Percentiles rank a stretch among this genome's conserved stretches.
Conservation (phyloP, 2,329 filamentous ascomycete species). For the Triangularia setosa region DNA sequence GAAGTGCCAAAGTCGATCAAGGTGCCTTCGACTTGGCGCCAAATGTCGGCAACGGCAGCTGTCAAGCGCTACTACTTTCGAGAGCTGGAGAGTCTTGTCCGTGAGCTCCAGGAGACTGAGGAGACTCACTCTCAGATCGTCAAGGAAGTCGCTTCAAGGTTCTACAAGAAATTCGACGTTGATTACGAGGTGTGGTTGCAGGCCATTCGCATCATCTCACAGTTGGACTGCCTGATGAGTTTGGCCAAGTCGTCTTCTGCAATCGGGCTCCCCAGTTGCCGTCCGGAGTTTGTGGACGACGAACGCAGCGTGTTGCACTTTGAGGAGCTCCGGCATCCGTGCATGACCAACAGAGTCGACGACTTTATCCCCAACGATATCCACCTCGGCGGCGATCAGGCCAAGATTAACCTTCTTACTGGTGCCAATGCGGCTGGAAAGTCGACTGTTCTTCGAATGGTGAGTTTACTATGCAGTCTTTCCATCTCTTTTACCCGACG, state of each 20-base stretch:
- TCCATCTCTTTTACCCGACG: slow-evolving; percentile 22
- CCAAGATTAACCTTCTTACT: slow-evolving; percentile 87
- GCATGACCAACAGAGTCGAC: slow-evolving; percentile 81
- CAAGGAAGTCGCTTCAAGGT: slow-evolving; percentile 76
- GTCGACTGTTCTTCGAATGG: slow-evolving; percentile 93
- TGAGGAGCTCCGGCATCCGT: slow-evolving; percentile 87
- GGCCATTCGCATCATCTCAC: slow-evolving; percentile 84
- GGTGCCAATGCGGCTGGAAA: slow-evolving; percentile 97
- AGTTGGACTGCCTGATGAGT: slow-evolving; percentile 92
- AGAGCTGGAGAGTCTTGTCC: slow-evolving; percentile 76
- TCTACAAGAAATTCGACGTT: slow-evolving; percentile 84
- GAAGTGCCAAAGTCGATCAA: slow-evolving; percentile 83
- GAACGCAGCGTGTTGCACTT: slow-evolving; percentile 89
- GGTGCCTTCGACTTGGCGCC: slow-evolving; percentile 84
- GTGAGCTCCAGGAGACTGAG: slow-evolving; percentile 86
- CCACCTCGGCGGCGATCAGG: slow-evolving; percentile 70
- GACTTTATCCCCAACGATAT: slow-evolving; percentile 98
- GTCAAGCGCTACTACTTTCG: slow-evolving; percentile 94
- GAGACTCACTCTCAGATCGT: slow-evolving; percentile 90
- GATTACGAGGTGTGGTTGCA: slow-evolving; percentile 82
- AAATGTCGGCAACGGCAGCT: slow-evolving; percentile 89
- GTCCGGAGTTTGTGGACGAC: slow-evolving; percentile 80
- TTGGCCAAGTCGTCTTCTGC: slow-evolving; percentile 82
- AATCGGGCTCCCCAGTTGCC: slow-evolving; percentile 81
- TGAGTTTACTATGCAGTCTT: slow-evolving; percentile 39